phyloP scores from a whole-genome alignment of 441 rosid species.

The Erysimum cheiri region DNA sequence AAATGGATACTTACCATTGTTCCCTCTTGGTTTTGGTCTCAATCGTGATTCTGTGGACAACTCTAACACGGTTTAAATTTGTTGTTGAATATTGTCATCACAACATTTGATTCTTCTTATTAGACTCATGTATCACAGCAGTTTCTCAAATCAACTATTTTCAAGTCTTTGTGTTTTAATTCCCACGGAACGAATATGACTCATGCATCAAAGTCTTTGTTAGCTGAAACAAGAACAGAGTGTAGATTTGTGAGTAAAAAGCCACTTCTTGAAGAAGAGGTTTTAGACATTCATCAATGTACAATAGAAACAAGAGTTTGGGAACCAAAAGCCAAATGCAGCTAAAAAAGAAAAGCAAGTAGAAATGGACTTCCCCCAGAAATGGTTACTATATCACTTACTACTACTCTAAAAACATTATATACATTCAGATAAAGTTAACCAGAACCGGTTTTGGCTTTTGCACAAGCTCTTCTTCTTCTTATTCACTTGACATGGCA shows the following conservation, averaged over 20 bases:
- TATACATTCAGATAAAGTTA: constrained; percentile 40
- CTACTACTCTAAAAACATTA: constrained; percentile 37
- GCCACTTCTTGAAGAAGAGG: constrained; percentile 29
- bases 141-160: neutral
- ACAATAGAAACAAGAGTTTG: constrained; percentile 18
- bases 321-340: constrained; percentile 47
- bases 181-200: neutral
- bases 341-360: constrained; percentile 37
- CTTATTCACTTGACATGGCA: constrained; percentile 54
- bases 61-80: neutral
- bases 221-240: constrained; percentile 11
- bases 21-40: constrained; percentile 43
- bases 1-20: constrained; percentile 63
- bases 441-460: constrained; percentile 37
- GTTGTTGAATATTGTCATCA: neutral
- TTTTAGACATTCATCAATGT: constrained; percentile 21
- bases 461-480: constrained; percentile 28
- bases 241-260: constrained; percentile 7
- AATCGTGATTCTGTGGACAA: neutral
- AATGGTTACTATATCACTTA: constrained; percentile 38
- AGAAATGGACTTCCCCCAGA: constrained; percentile 39
- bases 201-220: too few relatives aligned
- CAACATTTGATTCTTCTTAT: neutral
- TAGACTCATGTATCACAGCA: neutral
- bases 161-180: neutral